A percentile compares a stretch with the other conserved stretches of the same genome.
phyloP scores from a whole-genome alignment of 2,329 filamentous ascomycete genomes.

The Apiospora malaysiana region DNA sequence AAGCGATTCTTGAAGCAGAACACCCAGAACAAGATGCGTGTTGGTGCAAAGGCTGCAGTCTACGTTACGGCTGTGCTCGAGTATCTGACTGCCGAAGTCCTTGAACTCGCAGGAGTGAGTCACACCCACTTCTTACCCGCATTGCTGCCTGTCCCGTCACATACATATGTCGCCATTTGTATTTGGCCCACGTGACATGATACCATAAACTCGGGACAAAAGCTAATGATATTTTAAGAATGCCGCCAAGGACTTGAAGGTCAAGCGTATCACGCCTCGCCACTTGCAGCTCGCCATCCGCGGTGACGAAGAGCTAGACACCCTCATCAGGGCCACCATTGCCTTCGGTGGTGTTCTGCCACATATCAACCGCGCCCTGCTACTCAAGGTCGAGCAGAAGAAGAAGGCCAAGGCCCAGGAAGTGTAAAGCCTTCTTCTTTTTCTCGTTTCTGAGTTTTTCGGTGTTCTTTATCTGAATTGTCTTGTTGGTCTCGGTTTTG shows the following conservation, averaged over 20 bases:
- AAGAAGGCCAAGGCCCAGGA: slow-evolving; percentile 74
- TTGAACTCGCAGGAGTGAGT: slow-evolving; percentile 90
- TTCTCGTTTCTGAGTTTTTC: slow-evolving; percentile 3
- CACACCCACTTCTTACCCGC: slow-evolving; percentile 23
- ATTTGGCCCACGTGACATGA: slow-evolving; percentile 17
- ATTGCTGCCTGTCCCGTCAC: slow-evolving; percentile 21
- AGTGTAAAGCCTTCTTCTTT: slow-evolving; percentile 39
- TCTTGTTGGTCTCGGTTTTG: slow-evolving; percentile 15
- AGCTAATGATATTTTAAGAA: slow-evolving; percentile 60
- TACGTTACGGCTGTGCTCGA: slow-evolving; percentile 98
- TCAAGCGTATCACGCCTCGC: slow-evolving; percentile 98
- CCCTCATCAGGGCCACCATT: slow-evolving; percentile 95
- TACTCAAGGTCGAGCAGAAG: slow-evolving; percentile 97
- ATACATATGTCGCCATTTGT: slow-evolving; percentile 3
- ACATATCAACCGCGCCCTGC: slow-evolving; percentile 96
- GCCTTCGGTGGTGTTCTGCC: slow-evolving; percentile 98
- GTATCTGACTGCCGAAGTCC: slow-evolving; percentile 96
- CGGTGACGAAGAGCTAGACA: slow-evolving; percentile 97
- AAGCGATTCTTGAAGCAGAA: slow-evolving; percentile 99
- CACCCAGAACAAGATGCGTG: slow-evolving; percentile 99
- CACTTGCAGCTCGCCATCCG: slow-evolving; percentile 98
- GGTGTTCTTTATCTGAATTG: slow-evolving; percentile 18
- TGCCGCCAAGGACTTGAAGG: slow-evolving; percentile 98
- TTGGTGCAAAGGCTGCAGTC: slow-evolving; percentile 96
- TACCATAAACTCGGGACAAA: neutral